phyloP scores from a whole-genome alignment of 768 basidiomycete genomes.

The Rhodotorula babjevae region DNA sequence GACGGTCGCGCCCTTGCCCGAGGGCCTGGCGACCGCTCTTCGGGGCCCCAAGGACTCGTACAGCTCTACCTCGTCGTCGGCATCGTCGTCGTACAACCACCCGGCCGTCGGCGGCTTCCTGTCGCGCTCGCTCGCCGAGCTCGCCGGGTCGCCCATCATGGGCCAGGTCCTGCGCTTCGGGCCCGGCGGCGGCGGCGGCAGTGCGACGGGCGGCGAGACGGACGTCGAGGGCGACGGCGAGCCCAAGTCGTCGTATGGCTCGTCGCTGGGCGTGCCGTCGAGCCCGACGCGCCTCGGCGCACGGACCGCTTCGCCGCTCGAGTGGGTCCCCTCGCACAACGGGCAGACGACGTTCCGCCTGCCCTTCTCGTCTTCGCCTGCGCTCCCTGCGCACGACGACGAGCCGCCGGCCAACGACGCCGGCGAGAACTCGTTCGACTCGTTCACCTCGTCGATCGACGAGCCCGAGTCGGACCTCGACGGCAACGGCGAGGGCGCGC shows the following conservation, averaged over 20 bases:
- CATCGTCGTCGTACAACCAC: neutral
- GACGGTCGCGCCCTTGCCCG: too few relatives aligned
- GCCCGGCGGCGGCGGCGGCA: too few relatives aligned
- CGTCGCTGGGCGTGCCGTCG: neutral
- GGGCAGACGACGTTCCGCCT: neutral
- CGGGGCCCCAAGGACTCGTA: neutral
- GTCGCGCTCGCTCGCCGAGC: neutral
- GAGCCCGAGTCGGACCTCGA: neutral
- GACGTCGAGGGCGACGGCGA: neutral
- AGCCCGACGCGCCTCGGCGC: neutral
- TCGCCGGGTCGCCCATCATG: constrained; percentile 16
- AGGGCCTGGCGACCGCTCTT: too few relatives aligned
- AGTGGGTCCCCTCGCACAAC: neutral
- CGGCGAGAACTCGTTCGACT: neutral
- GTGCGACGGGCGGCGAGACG: neutral
- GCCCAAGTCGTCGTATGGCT: constrained; percentile 4
- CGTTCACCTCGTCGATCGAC: constrained; percentile 5
- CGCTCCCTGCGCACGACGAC: neutral
- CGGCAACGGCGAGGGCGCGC: neutral
- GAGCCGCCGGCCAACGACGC: neutral
- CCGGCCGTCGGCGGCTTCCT: neutral
- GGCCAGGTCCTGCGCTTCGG: constrained; percentile 4
- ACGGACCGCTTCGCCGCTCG: neutral
- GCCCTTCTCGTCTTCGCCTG: neutral
- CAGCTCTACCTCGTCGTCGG: neutral